Evolutionary conservation across 495 filamentous ascomycete genomes (phyloP), one percentile per base, ranked within the genome.

Genomic region (Achaetomiella virescens): DNA sequence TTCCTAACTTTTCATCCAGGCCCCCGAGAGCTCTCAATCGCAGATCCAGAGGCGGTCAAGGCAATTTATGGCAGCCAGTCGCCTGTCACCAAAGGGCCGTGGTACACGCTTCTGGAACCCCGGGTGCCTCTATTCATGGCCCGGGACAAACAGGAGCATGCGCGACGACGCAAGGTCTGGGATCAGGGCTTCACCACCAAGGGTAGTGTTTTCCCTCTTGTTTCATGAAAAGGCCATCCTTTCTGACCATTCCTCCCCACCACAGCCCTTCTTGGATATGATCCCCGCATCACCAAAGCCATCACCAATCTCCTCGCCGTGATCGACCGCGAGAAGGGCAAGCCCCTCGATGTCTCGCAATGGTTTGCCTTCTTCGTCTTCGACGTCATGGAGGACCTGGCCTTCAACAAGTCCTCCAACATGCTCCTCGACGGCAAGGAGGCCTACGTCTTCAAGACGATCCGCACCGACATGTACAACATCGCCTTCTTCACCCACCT

Each of bases 11-110:
- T 25, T n/a, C 8, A 33, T 29, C n/a, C 21, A 67, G 66, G 66
- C 7, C 68, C 74, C 0, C 60, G 64, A 10, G 70, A 76, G 41
- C 59, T 88, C 0, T 78, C 76, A 1, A 86, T 83, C 66, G 75
- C 70, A 53, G 74, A 74, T 1, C 68, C 74, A 0, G 61, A 70
- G 3, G 80, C 83, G 4, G 82, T 79, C 70, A 78, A 76, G 38
- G 82, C 84, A 55, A 82, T 88, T 37, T 82, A 85, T 55, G 78
- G 77, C 12, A 66, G 65, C 56, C 69, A 63, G 7, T 66, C 69
- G 31, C 67, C 68, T 11, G 47, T 64, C 35, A 69, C 59, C 29
- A 76, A 75, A 48, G 65, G 73, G 3, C 64, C 67, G 1, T 79
- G 75, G 74, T 79, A 80, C 52, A 75, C 77, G 17, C 58, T 75